Conservation (phyloP, 2,329 filamentous ascomycete species). For the Capronia coronata region DNA sequence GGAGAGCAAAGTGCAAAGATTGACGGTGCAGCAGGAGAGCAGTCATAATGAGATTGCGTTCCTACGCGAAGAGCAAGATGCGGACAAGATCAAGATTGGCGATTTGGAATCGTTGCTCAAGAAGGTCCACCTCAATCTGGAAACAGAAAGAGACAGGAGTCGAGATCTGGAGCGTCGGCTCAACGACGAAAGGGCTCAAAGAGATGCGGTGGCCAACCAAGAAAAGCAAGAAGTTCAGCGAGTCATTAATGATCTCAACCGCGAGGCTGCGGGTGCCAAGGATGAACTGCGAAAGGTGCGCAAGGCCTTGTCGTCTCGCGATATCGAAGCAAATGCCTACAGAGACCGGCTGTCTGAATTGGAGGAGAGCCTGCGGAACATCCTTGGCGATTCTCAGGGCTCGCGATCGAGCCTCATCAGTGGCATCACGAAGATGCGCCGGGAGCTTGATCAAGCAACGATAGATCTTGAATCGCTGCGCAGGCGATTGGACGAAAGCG, state of each 20-base stretch:
- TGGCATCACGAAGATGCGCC: slow-evolving; percentile 79
- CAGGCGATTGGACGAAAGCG: slow-evolving; percentile 77
- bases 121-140: slow-evolving; percentile 68
- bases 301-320: slow-evolving; percentile 73
- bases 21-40: slow-evolving; percentile 87
- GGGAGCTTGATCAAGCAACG: slow-evolving; percentile 76
- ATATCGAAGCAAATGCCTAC: slow-evolving; percentile 85
- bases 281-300: slow-evolving; percentile 77
- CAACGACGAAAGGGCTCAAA: slow-evolving; percentile 72
- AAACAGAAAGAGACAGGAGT: slow-evolving; percentile 73
- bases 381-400: slow-evolving; percentile 79
- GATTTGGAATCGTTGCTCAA: slow-evolving; percentile 80
- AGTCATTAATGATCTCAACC: slow-evolving; percentile 85
- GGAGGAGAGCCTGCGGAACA: slow-evolving; percentile 79
- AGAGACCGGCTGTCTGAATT: slow-evolving; percentile 85
- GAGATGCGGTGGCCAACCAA: slow-evolving; percentile 75
- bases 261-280: slow-evolving; percentile 71
- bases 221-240: slow-evolving; percentile 95
- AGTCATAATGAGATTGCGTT: slow-evolving; percentile 91
- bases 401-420: slow-evolving; percentile 79
- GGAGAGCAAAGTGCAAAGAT: slow-evolving; percentile 77
- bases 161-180: slow-evolving; percentile 69
- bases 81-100: slow-evolving; percentile 95
- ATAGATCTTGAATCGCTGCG: slow-evolving; percentile 75
- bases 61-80: slow-evolving; percentile 90